A percentile compares a stretch with the other conserved stretches of the same genome.
Evolutionary conservation across 495 filamentous ascomycete species (phyloP).

Genomic region (Penicillium manginii): DNA sequence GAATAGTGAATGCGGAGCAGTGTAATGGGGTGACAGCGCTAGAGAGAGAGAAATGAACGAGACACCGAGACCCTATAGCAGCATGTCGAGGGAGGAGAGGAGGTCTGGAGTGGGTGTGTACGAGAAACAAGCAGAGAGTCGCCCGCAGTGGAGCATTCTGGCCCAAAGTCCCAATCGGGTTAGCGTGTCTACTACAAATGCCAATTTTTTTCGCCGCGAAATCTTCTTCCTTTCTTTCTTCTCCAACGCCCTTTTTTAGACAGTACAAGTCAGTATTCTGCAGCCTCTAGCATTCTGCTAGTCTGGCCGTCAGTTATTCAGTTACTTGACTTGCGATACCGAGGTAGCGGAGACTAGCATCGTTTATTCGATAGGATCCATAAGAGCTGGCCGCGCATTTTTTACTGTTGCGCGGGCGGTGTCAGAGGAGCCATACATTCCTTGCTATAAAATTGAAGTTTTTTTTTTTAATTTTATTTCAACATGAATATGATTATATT

Average conservation of each 20-base stretch:
- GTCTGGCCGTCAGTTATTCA: conserved; percentile 49
- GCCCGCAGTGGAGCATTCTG: conserved; percentile 22
- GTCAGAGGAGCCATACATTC: conserved; percentile 86
- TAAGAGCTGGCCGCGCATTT: conserved; percentile 90
- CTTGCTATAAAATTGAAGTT: not conserved
- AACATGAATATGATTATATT: conserved; percentile 6
- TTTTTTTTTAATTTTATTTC: conserved; percentile 16
- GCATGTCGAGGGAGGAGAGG: not conserved
- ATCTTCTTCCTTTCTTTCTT: conserved; percentile 43
- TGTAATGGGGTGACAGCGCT: not conserved
- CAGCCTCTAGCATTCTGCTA: conserved; percentile 71
- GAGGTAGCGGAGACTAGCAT: conserved; percentile 73
- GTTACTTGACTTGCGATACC: conserved; percentile 82
- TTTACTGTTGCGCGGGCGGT: conserved; percentile 76
- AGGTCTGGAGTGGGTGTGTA: not conserved
- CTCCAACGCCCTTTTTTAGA: conserved; percentile 78
- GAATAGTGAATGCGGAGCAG: not conserved
- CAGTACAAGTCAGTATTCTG: conserved; percentile 80
- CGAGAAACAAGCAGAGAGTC: not conserved
- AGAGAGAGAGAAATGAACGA: not conserved
- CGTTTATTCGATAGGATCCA: conserved; percentile 58
- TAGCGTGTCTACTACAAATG: conserved; percentile 29
- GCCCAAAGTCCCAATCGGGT: conserved; percentile 26
- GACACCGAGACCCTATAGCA: not conserved
- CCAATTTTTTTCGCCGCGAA: conserved; percentile 23